Evolutionary conservation across 164 flowering plant genomes (phyloP).

Genomic region (Vitis vinifera): DNA sequence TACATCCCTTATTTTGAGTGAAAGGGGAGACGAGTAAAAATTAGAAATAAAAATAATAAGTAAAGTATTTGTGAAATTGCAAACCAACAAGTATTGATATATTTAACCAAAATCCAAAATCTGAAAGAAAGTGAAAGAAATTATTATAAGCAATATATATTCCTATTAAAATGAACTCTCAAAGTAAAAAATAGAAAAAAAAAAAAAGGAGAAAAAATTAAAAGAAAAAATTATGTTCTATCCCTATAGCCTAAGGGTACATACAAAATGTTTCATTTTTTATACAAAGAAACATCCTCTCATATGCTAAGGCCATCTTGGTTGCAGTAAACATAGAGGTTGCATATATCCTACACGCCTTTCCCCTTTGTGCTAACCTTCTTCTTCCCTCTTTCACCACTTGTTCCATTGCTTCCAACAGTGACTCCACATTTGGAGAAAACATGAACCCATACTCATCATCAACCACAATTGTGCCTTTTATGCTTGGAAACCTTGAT

Average conservation of each 20-base stretch:
- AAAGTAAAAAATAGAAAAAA: no score
- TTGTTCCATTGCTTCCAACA: slow-evolving; percentile 38
- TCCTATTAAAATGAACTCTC: no score
- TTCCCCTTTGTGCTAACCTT: slow-evolving; percentile 25
- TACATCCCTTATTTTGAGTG: no score
- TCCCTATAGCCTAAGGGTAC: slow-evolving; percentile 23
- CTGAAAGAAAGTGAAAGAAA: no score
- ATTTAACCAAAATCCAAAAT: no score
- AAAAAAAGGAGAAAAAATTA: no score
- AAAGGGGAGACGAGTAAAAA: no score
- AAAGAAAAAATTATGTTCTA: no score
- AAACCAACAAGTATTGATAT: no score
- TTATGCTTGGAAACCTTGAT: slow-evolving; percentile 56
- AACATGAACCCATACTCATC: slow-evolving; percentile 50
- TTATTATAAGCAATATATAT: no score
- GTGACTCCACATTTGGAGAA: slow-evolving; percentile 52
- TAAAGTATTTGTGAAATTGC: no score
- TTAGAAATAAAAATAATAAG: no score
- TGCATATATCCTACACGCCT: slow-evolving; percentile 43
- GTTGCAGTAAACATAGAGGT: slow-evolving; percentile 45
- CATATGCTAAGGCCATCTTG: slow-evolving; percentile 64
- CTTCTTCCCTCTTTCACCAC: slow-evolving; percentile 39
- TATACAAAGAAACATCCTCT: slow-evolving; percentile 59
- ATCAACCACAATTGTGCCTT: slow-evolving; percentile 43
- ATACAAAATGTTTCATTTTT: slow-evolving; percentile 40